A percentile compares a stretch with the other conserved stretches of the same genome.
Evolutionary conservation across 1,139 yeast species (phyloP).

Genomic region (Debaryomyces subglobosus): DNA sequence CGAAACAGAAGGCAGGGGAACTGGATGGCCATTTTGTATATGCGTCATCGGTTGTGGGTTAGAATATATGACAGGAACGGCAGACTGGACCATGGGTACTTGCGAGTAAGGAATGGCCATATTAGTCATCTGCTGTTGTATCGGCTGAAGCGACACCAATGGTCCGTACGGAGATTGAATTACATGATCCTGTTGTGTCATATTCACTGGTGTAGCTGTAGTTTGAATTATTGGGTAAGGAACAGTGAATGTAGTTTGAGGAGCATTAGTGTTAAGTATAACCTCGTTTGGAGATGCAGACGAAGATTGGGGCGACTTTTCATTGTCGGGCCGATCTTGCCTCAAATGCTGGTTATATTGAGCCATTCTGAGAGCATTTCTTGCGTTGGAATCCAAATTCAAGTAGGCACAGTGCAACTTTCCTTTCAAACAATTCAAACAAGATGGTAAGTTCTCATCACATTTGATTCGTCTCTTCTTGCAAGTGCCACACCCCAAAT

Average conservation of each 20-base stretch:
- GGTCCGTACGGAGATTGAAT: slow-evolving; percentile 42
- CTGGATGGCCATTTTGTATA: slow-evolving; percentile 6
- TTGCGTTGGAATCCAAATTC: slow-evolving; percentile 51
- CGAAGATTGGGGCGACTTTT: slow-evolving; percentile 9
- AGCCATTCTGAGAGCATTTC: slow-evolving; percentile 55
- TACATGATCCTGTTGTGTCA: slow-evolving; percentile 20
- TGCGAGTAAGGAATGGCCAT: slow-evolving; percentile 9
- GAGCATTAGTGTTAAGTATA: background rate
- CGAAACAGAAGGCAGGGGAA: slow-evolving; percentile 8
- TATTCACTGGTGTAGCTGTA: slow-evolving; percentile 14
- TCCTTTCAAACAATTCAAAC: slow-evolving; percentile 63
- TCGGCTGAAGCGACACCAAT: slow-evolving; percentile 37
- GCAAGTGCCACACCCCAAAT: slow-evolving; percentile 67
- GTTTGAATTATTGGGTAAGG: slow-evolving; percentile 21
- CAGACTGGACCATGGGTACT: slow-evolving; percentile 2
- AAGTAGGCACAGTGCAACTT: slow-evolving; percentile 58
- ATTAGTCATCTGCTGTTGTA: slow-evolving; percentile 12
- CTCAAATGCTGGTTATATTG: slow-evolving; percentile 50
- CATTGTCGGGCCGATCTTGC: slow-evolving; percentile 24
- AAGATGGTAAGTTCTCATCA: slow-evolving; percentile 64
- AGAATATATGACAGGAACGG: slow-evolving; percentile 11
- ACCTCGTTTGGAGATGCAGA: slow-evolving; percentile 11
- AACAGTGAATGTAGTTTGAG: slow-evolving; percentile 16
- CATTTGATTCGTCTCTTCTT: slow-evolving; percentile 68
- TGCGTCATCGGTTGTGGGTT: slow-evolving; percentile 6